Base-by-base conservation (phyloP, 2,329 filamentous ascomycete genomes). In the Neodidymelliopsis sp. region DNA sequence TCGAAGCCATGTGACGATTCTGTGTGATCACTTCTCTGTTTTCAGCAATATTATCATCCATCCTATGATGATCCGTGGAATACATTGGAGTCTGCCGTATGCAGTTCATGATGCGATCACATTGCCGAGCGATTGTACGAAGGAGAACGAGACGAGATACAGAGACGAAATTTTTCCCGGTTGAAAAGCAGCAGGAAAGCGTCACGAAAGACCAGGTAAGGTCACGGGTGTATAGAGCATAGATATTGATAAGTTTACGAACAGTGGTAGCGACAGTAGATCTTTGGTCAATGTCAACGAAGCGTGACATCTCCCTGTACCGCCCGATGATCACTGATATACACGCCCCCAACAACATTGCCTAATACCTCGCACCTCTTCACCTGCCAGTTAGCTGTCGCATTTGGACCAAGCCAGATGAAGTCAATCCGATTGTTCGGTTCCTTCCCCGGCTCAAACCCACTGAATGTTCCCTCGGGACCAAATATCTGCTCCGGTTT, bases 381-480 rank as follows among this genome's bases (percentile, higher is more conserved):
- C 31, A 80, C 74, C 3, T 59, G 54, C 53, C 81, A 75, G 4
- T 62, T 66, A 22, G 62, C 65, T 18, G 65, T 67, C 4, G 72
- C 69, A 50, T 78, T 74, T 6, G 58, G 74, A 68, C 73, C 74
- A 22, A 49, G 82, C 73, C 46, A 49, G n/a, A 49, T 16, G 10
- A 67, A 87, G 88, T n/a, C 89, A 70, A 60, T 86, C 87, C 89
- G 86, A 55, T 89, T 87, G 34, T 80, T 75, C 28, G 66, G 70
- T 43, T 65, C 62, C 35, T 76, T 67, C 11, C 35, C 53, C 15
- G 57, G 52, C 56, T 81, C 76, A 65, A 90, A 88, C 15, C 84
- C 83, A 4, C 85, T 89, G 64, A 84, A 89, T 1, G 87, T 89
- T 37, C 79, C 71, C 29, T 78, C 69, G 53, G 87, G 80, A 0